Conservation (phyloP, 1,284 basidiomycete species). For the Pholiota adiposa region DNA sequence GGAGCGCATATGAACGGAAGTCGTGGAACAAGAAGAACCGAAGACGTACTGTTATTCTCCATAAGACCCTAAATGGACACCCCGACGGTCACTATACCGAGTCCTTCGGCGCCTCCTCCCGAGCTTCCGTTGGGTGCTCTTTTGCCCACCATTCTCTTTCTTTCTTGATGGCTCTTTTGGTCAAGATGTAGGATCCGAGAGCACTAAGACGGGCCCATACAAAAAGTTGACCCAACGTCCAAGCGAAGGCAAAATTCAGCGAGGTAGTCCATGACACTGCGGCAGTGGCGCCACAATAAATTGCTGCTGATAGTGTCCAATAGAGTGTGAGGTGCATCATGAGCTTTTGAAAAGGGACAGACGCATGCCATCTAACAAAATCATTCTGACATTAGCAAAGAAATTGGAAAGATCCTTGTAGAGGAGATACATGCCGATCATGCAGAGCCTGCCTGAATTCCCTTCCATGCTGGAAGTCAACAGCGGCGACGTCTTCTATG, state of each 20-base stretch:
- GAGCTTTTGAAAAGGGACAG: slow-evolving; percentile 31
- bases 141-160: slow-evolving; percentile 25
- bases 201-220: slow-evolving; percentile 29
- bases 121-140: slow-evolving; percentile 8
- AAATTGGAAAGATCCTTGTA: neutral
- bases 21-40: neutral
- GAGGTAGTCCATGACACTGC: slow-evolving; percentile 32
- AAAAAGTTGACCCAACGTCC: slow-evolving; percentile 34
- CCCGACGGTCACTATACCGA: neutral
- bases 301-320: slow-evolving; percentile 25
- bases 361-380: slow-evolving; percentile 24
- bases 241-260: slow-evolving; percentile 33
- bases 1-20: neutral
- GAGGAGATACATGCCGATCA: slow-evolving; percentile 22
- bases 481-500: slow-evolving; percentile 33
- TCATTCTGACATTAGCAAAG: neutral
- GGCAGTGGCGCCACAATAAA: slow-evolving; percentile 33
- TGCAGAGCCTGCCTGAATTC: slow-evolving; percentile 27
- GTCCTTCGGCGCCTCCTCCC: neutral
- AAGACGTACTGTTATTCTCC: neutral
- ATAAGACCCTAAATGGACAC: neutral
- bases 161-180: slow-evolving; percentile 15
- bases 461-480: slow-evolving; percentile 32
- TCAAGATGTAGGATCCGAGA: slow-evolving; percentile 19
- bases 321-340: slow-evolving; percentile 28